Evolutionary conservation across 164 flowering plant genomes (phyloP), one percentile per base, ranked within the genome.

Genomic region (Stephania yunnanensis): DNA sequence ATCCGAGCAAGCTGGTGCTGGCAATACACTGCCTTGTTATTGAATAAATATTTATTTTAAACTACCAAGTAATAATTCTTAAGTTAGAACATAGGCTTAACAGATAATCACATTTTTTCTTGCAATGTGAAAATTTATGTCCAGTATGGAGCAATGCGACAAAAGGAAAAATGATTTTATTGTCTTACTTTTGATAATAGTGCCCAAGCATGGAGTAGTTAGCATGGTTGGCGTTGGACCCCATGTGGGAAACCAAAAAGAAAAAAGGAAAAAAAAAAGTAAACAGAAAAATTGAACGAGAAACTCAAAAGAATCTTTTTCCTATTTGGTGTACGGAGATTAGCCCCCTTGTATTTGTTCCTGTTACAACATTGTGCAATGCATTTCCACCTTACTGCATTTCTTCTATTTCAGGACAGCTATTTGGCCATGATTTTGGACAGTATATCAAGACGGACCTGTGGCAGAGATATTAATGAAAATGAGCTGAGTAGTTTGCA

Each of bases 401-500:
- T 72, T 15, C 10, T 61, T 76, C 20, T 71, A 71, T 85, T 70
- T 67, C 90, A 95, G 98, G 94, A 85, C 63, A 78, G 73, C 42
- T 80, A 84, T 82, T 77, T 92, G 80, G 73, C 83, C 64, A 70
- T 80, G 20, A 81, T 93, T 68, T 76, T 95, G 68, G 95, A 86
- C 73, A 91, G 89, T 61, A 87, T 92, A 76, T 87, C 83, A 68
- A 69, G 73, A 63, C 85, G 88, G 61, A 82, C 87, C 55, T 65
- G 72, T 46, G 61, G 78, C 67, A 81, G 85, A 69, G 85, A 71
- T 68, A 76, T 87, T 58, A 73, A 70, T 71, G 99, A 90, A 72
- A 78, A 80, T 83, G 97, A 89, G 78, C 75, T 84, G 70, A 80
- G 69, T 68, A 79, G 87, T 77, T 77, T 95, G 88, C 91, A 92